phyloP scores from a whole-genome alignment of 768 basidiomycete species.

The Tephrocybe sp. region DNA sequence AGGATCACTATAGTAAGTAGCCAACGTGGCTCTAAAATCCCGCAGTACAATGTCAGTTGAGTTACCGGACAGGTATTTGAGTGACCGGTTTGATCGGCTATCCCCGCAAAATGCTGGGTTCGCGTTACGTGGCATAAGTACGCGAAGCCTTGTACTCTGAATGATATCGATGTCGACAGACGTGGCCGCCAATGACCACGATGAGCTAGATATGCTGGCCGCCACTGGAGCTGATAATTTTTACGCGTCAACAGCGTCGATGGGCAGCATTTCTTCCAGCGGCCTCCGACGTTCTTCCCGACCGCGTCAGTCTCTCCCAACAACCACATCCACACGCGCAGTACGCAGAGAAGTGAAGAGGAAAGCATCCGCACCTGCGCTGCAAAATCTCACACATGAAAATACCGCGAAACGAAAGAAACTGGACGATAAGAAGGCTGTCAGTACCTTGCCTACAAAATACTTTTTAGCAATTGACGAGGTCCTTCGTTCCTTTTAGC shows the following conservation, averaged over 20 bases:
- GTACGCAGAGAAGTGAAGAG: constrained; percentile 16
- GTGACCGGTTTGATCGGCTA: too few relatives aligned
- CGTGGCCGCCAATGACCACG: constrained; percentile 7
- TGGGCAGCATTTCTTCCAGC: neutral
- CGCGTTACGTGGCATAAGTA: too few relatives aligned
- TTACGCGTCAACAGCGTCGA: constrained; percentile 6
- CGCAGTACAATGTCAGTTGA: neutral
- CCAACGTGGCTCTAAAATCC: too few relatives aligned
- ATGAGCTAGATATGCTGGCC: constrained; percentile 14
- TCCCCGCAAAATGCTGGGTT: too few relatives aligned
- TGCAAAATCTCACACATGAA: constrained; percentile 18
- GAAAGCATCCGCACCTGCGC: constrained; percentile 15
- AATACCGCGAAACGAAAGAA: constrained; percentile 27
- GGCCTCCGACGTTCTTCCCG: constrained; percentile 15
- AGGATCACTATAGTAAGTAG: too few relatives aligned
- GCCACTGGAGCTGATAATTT: neutral
- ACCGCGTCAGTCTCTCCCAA: constrained; percentile 12
- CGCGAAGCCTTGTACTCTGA: too few relatives aligned
- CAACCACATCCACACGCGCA: neutral
- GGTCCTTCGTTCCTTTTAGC: constrained; percentile 25
- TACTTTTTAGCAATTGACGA: neutral
- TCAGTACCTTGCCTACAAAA: constrained; percentile 16
- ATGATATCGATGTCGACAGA: too few relatives aligned
- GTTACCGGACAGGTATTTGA: too few relatives aligned
- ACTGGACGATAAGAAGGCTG: constrained; percentile 39